A percentile compares a stretch with the other conserved stretches of the same genome.
Evolutionary conservation across 2,329 filamentous ascomycete species (phyloP).

Genomic region (Achaetomium macrosporum): DNA sequence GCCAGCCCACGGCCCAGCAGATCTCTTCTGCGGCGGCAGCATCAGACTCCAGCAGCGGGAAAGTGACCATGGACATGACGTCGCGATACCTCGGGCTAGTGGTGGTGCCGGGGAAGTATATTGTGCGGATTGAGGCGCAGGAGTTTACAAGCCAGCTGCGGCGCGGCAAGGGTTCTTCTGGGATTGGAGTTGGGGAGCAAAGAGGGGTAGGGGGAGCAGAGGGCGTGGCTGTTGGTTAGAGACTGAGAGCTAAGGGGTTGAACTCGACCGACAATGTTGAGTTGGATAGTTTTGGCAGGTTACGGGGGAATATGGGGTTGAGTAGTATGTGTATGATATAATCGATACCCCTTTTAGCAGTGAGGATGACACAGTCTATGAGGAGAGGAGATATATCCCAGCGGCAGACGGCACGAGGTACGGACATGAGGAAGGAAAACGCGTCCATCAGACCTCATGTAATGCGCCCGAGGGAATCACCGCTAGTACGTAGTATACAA

Average conservation of each 20-base stretch:
- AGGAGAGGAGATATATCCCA: background rate
- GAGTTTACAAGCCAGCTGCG: conserved; percentile 57
- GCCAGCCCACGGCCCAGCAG: conserved; percentile 57
- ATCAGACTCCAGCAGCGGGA: conserved; percentile 23
- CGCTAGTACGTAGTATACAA: background rate
- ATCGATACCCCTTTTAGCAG: too few species aligned
- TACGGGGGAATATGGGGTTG: too few species aligned
- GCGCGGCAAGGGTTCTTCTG: background rate
- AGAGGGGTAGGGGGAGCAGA: background rate
- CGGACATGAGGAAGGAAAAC: background rate
- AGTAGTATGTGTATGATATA: too few species aligned
- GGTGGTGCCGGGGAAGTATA: conserved; percentile 80
- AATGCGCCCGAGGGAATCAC: background rate
- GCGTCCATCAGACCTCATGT: background rate
- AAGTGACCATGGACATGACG: conserved; percentile 64
- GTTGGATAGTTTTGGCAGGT: background rate
- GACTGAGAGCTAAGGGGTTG: too few species aligned
- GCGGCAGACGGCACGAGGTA: background rate
- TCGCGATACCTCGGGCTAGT: conserved; percentile 84
- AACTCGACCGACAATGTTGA: background rate
- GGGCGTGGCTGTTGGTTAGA: too few species aligned
- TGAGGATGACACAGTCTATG: too few species aligned
- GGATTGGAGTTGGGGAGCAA: background rate
- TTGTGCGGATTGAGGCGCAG: conserved; percentile 84
- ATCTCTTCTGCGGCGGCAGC: conserved; percentile 30